Evolutionary conservation across 2,329 filamentous ascomycete genomes (phyloP).

Genomic region (Lachnellula subtilissima): DNA sequence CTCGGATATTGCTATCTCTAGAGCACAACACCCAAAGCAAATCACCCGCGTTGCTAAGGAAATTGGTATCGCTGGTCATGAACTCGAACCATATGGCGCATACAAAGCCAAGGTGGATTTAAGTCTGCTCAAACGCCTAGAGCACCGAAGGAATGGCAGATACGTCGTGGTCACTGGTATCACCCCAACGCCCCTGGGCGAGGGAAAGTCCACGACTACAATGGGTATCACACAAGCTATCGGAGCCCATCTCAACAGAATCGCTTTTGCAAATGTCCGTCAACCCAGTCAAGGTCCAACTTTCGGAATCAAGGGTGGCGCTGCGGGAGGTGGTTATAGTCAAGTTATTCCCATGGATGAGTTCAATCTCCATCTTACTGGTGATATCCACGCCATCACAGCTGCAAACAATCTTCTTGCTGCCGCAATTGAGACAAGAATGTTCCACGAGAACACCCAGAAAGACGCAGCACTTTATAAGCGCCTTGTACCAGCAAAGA

Average conservation of each 20-base stretch:
- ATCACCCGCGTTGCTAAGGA: constrained; percentile 82
- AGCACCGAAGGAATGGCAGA: constrained; percentile 80
- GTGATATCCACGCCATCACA: constrained; percentile 95
- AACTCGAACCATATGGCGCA: constrained; percentile 90
- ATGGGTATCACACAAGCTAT: constrained; percentile 92
- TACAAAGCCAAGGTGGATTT: constrained; percentile 96
- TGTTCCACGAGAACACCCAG: constrained; percentile 96
- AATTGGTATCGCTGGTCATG: constrained; percentile 79
- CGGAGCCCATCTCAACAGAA: constrained; percentile 77
- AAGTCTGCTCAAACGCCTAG: constrained; percentile 71
- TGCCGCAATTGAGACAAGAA: constrained; percentile 93
- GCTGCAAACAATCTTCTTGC: constrained; percentile 96
- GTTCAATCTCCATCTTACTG: constrained; percentile 96
- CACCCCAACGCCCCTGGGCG: constrained; percentile 90
- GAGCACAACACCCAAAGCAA: constrained; percentile 84
- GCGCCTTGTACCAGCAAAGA: constrained; percentile 83
- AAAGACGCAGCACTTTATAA: constrained; percentile 85
- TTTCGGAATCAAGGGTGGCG: constrained; percentile 98
- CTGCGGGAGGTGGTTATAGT: constrained; percentile 94
- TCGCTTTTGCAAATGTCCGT: constrained; percentile 93
- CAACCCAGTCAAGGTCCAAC: constrained; percentile 97
- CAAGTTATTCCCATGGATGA: constrained; percentile 99
- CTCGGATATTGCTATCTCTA: constrained; percentile 91
- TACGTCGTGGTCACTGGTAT: constrained; percentile 95
- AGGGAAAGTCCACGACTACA: constrained; percentile 97